These are phyloP conservation scores for Blastocystis sp. DNA, from an alignment of 352 stramenopile genomes.

Conservation along the genomic window DNA sequence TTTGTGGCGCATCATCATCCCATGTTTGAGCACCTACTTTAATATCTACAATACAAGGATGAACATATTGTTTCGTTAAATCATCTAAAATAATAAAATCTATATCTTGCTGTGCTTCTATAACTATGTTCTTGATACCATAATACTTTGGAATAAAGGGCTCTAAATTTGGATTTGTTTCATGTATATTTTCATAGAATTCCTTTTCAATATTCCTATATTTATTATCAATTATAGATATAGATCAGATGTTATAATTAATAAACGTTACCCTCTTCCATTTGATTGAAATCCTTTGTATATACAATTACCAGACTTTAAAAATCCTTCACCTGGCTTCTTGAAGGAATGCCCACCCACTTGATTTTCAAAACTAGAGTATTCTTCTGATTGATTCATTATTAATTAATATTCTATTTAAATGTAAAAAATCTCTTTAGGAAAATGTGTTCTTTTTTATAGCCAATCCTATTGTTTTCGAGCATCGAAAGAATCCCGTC, in stretches of 20 bases:
- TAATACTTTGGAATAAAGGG: constrained; percentile 24
- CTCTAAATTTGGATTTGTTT: constrained; percentile 12
- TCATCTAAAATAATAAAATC: constrained; percentile 31
- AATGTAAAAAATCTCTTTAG: too few species aligned
- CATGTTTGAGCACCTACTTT: constrained; percentile 33
- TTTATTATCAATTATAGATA: background rate
- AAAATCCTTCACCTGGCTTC: constrained; percentile 16
- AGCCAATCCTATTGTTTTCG: too few species aligned
- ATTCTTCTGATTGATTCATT: too few species aligned
- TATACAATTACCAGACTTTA: constrained; percentile 25
- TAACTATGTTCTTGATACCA: constrained; percentile 14
- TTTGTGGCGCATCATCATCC: constrained; percentile 31
- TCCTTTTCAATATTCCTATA: constrained; percentile 15
- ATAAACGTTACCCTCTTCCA: constrained; percentile 20
- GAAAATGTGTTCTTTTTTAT: too few species aligned
- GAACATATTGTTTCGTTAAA: constrained; percentile 12
- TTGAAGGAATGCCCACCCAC: constrained; percentile 28
- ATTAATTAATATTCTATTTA: too few species aligned
- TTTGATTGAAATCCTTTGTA: constrained; percentile 20
- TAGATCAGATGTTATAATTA: too few species aligned
- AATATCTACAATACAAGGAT: constrained; percentile 27
- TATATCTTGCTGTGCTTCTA: constrained; percentile 12
- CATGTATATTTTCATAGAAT: constrained; percentile 12
- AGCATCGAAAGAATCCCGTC: too few species aligned
- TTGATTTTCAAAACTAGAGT: constrained; percentile 34